Evolutionary conservation across 2,329 filamentous ascomycete genomes (phyloP), one percentile per base, ranked within the genome.

Genomic region (Colletotrichum paranaense): DNA sequence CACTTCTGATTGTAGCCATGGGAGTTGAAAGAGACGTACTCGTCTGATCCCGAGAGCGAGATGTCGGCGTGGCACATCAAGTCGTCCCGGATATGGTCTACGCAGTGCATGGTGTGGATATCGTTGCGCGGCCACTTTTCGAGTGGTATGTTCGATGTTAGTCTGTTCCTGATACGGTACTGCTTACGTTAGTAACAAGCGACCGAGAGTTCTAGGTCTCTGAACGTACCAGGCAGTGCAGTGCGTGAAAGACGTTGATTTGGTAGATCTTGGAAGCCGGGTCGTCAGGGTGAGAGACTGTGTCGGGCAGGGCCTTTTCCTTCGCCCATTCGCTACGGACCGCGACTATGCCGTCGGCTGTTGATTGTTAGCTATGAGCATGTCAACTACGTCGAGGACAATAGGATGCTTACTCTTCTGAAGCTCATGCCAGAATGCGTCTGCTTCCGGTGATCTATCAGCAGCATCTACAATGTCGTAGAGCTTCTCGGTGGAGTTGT

Each of bases 161-260:
- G 16, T 12, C 66, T 26, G 32, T 68, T 68, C 5, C 66, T 46
- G 19, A 68, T 64, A 16, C 66, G 66, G 16, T 64, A 68, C 66
- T 68, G 9, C 1, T 1, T 1, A 1, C 2, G 4, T 64, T 12
- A 68, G 59, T 53, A n/a, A 6, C 2, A 4, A 9, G 19, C 12
- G 2, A 4, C 9, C 1, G 19, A 8, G 1, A 1, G 5, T 9
- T 3, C 1, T 8, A 6, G 16, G 0, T 2, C 0, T 7, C 4
- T 2, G 1, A 19, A 22, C 65, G n/a, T 67, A 68, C 66, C 49
- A 68, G 24, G 24, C 49, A 68, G 9, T 68, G 66, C 6, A 68
- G 66, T 5, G 66, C 62, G 14, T 68, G 66, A 6, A 68, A 68
- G 16, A 64, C 58, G 7, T 68, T 68, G 38, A 63, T 35, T 35